Evolutionary conservation across 2,329 filamentous ascomycete genomes (phyloP).

Genomic region (Ophiosphaerella korrae): DNA sequence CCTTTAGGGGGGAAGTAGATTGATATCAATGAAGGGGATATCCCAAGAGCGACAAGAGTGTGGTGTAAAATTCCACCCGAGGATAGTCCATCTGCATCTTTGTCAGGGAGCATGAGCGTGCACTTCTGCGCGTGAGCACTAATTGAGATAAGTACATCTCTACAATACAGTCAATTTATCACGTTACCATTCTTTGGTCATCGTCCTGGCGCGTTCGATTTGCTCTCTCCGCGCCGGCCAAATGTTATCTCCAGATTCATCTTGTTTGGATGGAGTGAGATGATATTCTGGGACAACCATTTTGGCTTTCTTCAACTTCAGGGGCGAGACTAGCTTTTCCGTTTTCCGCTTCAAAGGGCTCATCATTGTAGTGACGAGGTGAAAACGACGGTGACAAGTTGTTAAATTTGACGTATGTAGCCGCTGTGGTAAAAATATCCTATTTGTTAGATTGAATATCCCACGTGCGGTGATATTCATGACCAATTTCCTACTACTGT

Average conservation of each 20-base stretch:
- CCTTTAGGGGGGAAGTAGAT: slow-evolving; percentile 67
- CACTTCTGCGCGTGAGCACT: slow-evolving; percentile 59
- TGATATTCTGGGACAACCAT: slow-evolving; percentile 39
- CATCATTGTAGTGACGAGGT: slow-evolving; percentile 20
- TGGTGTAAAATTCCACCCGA: slow-evolving; percentile 67
- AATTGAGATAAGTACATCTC: slow-evolving; percentile 4
- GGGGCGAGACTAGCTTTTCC: slow-evolving; percentile 14
- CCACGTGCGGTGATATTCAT: not conserved
- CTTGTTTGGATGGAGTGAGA: slow-evolving; percentile 30
- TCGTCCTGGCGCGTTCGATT: slow-evolving; percentile 60
- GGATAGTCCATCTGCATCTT: slow-evolving; percentile 70
- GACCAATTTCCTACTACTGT: not conserved
- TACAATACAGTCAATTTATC: not conserved
- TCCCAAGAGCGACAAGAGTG: slow-evolving; percentile 64
- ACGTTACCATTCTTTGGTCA: slow-evolving; percentile 64
- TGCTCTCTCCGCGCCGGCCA: slow-evolving; percentile 67
- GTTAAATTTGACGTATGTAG: not conserved
- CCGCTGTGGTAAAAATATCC: not conserved
- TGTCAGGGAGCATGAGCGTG: slow-evolving; percentile 69
- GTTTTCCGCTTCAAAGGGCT: slow-evolving; percentile 40
- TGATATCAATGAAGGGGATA: slow-evolving; percentile 58
- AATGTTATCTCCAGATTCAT: slow-evolving; percentile 53
- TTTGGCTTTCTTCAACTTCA: slow-evolving; percentile 33
- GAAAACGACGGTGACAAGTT: slow-evolving; percentile 5
- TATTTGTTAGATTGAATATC: not conserved